Conservation (phyloP, 2,329 filamentous ascomycete species). For the Sarocladium strictum region DNA sequence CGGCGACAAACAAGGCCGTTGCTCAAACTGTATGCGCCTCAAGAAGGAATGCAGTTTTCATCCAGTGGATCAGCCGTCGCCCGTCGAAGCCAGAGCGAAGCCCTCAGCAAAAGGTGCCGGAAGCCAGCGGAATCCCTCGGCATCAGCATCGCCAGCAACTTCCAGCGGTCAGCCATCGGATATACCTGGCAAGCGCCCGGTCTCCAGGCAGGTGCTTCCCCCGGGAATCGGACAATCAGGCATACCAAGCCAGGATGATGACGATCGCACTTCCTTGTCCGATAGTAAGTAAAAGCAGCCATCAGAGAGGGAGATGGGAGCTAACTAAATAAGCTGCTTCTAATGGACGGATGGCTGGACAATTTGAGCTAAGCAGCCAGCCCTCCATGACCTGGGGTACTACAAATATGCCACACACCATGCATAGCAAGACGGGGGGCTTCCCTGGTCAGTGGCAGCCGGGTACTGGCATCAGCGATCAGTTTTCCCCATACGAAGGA, state of each 20-base stretch:
- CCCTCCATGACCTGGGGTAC: not conserved
- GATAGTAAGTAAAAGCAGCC: not conserved
- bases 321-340: conserved; percentile 1
- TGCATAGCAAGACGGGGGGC: not conserved
- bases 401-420: not conserved
- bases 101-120: conserved; percentile 27
- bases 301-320: not conserved
- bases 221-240: not conserved
- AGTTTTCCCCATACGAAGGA: conserved; percentile 39
- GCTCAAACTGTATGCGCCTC: conserved; percentile 86
- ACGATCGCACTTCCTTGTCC: conserved; percentile 1
- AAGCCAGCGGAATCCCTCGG: conserved; percentile 34
- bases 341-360: not conserved
- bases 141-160: conserved; percentile 43
- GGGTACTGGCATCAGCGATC: conserved; percentile 38
- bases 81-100: conserved; percentile 39
- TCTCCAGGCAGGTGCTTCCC: conserved; percentile 36
- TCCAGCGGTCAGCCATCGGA: conserved; percentile 36
- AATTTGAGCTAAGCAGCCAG: conserved; percentile 5
- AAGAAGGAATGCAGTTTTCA: conserved; percentile 94
- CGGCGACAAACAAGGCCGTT: conserved; percentile 68
- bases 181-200: conserved; percentile 32
- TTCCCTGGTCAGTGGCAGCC: not conserved
- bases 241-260: not conserved
- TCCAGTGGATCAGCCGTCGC: conserved; percentile 73